Evolutionary conservation across 1,284 basidiomycete species (phyloP).

Genomic region (Puccinia horiana): DNA sequence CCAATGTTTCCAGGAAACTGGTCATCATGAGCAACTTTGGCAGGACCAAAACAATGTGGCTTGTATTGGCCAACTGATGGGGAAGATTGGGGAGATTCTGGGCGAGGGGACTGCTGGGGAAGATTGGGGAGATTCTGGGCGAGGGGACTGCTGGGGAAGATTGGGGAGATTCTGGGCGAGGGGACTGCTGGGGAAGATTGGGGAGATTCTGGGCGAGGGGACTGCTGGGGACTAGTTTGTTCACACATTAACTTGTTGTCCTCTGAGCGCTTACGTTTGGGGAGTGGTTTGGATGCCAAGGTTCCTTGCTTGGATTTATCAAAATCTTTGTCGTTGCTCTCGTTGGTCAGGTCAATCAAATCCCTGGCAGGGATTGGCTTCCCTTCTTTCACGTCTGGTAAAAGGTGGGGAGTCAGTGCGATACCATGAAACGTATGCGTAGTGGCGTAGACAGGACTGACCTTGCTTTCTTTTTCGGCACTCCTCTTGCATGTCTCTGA

Average conservation of each 20-base stretch:
- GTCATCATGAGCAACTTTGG: background rate
- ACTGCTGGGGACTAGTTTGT: background rate
- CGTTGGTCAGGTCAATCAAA: slow-evolving; percentile 15
- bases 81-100: background rate
- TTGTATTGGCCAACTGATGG: background rate
- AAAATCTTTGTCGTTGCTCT: background rate
- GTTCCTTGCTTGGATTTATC: background rate
- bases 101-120: too few relatives aligned
- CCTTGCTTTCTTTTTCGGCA: slow-evolving; percentile 20
- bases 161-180: too few relatives aligned
- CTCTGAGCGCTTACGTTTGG: background rate
- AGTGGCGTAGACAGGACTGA: background rate
- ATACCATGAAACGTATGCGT: background rate
- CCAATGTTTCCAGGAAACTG: background rate
- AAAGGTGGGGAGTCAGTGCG: background rate
- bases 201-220: too few relatives aligned
- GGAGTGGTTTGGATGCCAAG: background rate
- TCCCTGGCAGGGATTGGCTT: slow-evolving; percentile 9
- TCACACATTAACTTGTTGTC: background rate
- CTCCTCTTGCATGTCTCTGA: background rate
- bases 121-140: too few relatives aligned
- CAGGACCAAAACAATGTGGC: background rate
- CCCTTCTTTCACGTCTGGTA: background rate
- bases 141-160: too few relatives aligned
- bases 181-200: too few relatives aligned